Conservation (phyloP, 257 asterid species). For the Solanum acaule region DNA sequence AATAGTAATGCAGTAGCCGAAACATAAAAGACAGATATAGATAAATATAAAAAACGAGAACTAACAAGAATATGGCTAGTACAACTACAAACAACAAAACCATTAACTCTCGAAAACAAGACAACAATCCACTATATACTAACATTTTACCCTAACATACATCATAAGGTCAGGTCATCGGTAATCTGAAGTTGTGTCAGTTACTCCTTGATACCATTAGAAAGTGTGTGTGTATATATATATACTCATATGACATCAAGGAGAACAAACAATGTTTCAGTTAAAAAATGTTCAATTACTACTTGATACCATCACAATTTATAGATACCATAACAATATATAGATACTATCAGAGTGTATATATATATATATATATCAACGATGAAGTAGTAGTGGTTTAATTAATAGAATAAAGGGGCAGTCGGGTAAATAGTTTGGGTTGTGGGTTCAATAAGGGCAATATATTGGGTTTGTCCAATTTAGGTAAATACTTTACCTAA, state of each 20-base stretch:
- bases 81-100: not conserved
- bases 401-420: too few species aligned
- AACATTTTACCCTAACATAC: not conserved
- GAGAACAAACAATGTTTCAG: too few species aligned
- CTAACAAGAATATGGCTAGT: not conserved
- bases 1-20: too few species aligned
- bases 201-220: not conserved
- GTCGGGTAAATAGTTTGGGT: not conserved
- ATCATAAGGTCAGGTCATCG: not conserved
- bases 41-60: too few species aligned
- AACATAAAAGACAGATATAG: too few species aligned
- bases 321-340: too few species aligned
- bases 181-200: not conserved
- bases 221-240: too few species aligned
- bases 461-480: not conserved
- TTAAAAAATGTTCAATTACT: not conserved
- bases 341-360: too few species aligned
- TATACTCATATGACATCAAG: too few species aligned
- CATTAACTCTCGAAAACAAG: not conserved
- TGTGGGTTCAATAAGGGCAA: not conserved
- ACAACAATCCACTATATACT: not conserved
- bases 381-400: not conserved
- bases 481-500: too few species aligned
- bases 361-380: not conserved
- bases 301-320: not conserved